Evolutionary conservation across 78 protist genomes (phyloP), one percentile per base, ranked within the genome.

Genomic region (Dictyostelium purpureum): DNA sequence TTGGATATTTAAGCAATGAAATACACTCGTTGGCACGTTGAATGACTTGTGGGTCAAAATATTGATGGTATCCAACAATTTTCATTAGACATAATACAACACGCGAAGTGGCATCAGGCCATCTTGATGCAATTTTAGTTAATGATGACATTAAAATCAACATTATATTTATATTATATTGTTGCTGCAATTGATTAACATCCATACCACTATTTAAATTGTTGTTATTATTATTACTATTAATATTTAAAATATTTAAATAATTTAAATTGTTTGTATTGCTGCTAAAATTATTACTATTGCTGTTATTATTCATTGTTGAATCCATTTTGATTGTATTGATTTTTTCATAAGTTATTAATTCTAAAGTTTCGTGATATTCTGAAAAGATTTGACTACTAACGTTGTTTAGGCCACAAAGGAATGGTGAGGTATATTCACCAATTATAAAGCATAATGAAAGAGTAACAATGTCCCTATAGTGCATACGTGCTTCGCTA

Each of bases 11-110:
- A 24, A 89, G 54, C 26, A 89, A 31, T 33, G 88, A 63, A 33
- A 89, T 79, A 49, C 88, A 89, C 31, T 89, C 94, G 35, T 74
- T 80, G 38, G 94, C 77, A 33, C 94, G 69, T 47, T 79, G 85
- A 37, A 80, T 74, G 5, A 89, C 94, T 37, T 79, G 90, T 14
- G 79, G 16, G 37, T 89, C 94, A 66, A 89, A 89, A 37, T 80
- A 89, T 24, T 89, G 94, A 12, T 89, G 90, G 38, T 74, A 80
- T 6, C 90, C 69, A 21, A 78, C 24, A 0, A 89, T 67, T 54
- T 89, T 89, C 28, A 80, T n/a, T 12, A 89, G 73, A 75, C 94
- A 89, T 24, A 89, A 63, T 19, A 89, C 80, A 18, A 89, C 94
- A 61, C 88, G 69, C 0, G 83, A 54, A 37, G 89, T 71, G 6